Evolutionary conservation across 257 asterid species (phyloP), one percentile per base, ranked within the genome.

Genomic region (Nicotiana knightiana): DNA sequence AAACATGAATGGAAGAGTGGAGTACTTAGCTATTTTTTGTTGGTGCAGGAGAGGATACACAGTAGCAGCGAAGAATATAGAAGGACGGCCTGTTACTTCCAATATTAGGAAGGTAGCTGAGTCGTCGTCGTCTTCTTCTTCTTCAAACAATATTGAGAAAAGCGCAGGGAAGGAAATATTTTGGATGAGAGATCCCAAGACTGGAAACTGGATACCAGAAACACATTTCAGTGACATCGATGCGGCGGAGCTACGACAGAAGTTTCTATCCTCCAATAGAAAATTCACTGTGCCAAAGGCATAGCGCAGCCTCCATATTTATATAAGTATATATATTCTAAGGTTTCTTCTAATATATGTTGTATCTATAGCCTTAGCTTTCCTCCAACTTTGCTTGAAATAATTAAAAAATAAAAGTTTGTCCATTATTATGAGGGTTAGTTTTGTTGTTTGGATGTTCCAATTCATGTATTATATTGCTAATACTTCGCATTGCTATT

Each of bases 141-240:
- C 26, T 66, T 16, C 51, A 39, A 39, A 8, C 48, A 39, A 39
- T 39, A 39, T 39, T 39, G 48, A 39, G 9, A 17, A 79, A 84
- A 68, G 79, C 1, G 66, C 35, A 28, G 39, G 12, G 33, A 85
- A 76, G 39, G 80, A 85, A 9, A 89, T 75, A 12, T 80, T 65
- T 57, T 91, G 92, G 91, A 89, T 89, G 94, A 87, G 85, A 83
- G 89, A 91, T 67, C 91, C 92, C 3, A 88, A 84, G 81, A 88
- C 88, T 5, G 92, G 91, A 81, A 83, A 89, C 61, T 89, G 89
- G 91, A 32, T 81, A 4, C 92, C 94, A 1, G 91, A 91, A 85
- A 83, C 54, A 63, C 90, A 88, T 84, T 87, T 89, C 32, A 59
- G 30, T 21, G 84, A 81, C 16, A 77, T 85, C 5, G 88, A 88